A percentile compares a stretch with the other conserved stretches of the same genome.
Evolutionary conservation across 257 asterid genomes (phyloP).

Genomic region (Rauvolfia tetraphylla): DNA sequence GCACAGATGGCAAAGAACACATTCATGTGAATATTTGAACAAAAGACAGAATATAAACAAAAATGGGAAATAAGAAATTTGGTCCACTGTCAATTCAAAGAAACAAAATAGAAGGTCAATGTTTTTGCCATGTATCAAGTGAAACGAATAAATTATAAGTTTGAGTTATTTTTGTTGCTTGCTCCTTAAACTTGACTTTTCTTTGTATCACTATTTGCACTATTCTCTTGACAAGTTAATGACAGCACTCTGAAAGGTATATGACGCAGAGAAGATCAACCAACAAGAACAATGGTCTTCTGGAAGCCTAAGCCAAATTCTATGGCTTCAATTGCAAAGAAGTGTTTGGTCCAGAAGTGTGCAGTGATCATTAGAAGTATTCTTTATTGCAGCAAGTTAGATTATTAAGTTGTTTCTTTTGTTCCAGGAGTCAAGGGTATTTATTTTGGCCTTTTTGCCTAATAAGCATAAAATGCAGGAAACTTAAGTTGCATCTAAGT

Average conservation of each 20-base stretch:
- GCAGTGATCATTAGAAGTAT: not conserved
- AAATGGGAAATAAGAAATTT: not conserved
- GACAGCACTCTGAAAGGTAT: not conserved
- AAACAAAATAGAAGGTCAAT: no score
- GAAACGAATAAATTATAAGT: not conserved
- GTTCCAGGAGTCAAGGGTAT: not conserved
- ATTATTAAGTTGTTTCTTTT: not conserved
- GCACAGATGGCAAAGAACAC: not conserved
- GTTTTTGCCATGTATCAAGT: not conserved
- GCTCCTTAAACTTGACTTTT: no score
- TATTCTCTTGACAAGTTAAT: not conserved
- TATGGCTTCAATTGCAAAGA: not conserved
- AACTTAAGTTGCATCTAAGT: no score
- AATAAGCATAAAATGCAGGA: no score
- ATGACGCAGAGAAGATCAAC: not conserved
- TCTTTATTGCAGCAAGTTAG: not conserved
- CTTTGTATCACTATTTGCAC: not conserved
- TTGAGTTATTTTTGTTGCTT: not conserved
- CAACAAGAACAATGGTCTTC: not conserved
- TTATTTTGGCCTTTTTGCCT: no score
- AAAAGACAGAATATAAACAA: not conserved
- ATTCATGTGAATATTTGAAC: not conserved
- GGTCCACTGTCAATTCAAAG: not conserved
- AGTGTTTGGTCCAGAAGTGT: not conserved
- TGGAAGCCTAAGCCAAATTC: not conserved